Conservation (phyloP, 805 yeast genomes). For the Deakozyma indianensis region DNA sequence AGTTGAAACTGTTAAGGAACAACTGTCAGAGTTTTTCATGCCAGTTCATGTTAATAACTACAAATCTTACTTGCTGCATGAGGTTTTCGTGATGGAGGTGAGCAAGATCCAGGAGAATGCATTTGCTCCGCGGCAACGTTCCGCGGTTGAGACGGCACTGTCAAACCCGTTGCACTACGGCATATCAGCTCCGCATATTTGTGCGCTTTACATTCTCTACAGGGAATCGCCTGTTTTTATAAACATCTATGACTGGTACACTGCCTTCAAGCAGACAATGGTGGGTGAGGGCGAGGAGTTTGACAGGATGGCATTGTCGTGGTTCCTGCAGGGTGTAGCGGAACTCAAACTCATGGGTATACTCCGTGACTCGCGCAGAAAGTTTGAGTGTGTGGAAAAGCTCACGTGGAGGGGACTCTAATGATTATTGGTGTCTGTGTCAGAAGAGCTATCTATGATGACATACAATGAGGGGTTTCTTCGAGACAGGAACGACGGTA, state of each 20-base stretch:
- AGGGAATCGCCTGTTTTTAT: constrained; percentile 65
- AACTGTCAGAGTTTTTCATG: not conserved
- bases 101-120: constrained; percentile 21
- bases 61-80: constrained; percentile 21
- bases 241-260: constrained; percentile 53
- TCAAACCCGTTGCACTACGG: constrained; percentile 25
- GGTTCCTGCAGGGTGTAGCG: constrained; percentile 62
- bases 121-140: constrained; percentile 32
- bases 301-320: constrained; percentile 49
- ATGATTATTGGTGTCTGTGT: too few relatives aligned
- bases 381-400: constrained; percentile 56
- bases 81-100: constrained; percentile 27
- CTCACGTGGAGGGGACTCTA: constrained; percentile 55
- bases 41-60: not conserved
- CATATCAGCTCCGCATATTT: constrained; percentile 31
- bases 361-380: constrained; percentile 41
- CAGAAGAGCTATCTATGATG: too few relatives aligned
- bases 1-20: not conserved
- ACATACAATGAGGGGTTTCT: too few relatives aligned
- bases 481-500: too few relatives aligned
- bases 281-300: constrained; percentile 26
- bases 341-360: constrained; percentile 62
- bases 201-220: constrained; percentile 49
- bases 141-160: constrained; percentile 27
- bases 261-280: constrained; percentile 35